Percentiles rank a stretch among this genome's conserved stretches.
Evolutionary conservation across 2,329 filamentous ascomycete species (phyloP).

Genomic region (Aureobasidium mangrovei): DNA sequence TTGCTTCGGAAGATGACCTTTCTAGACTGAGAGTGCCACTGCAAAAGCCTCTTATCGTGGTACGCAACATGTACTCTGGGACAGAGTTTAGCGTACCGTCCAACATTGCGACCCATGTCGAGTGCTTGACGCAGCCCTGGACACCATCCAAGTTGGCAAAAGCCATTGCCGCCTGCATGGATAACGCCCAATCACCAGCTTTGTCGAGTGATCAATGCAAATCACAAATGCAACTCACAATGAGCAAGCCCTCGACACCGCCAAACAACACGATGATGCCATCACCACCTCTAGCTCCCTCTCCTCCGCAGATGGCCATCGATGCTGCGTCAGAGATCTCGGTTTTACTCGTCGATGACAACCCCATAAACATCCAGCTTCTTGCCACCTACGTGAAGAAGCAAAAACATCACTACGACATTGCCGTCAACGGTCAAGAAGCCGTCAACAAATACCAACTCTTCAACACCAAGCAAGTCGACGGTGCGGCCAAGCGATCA

Average conservation of each 20-base stretch:
- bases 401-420: slow-evolving; percentile 28
- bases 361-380: slow-evolving; percentile 21
- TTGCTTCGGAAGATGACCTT: neutral
- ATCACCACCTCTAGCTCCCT: slow-evolving; percentile 25
- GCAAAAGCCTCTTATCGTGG: no score
- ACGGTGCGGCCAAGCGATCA: neutral
- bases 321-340: slow-evolving; percentile 15
- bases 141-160: neutral
- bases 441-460: slow-evolving; percentile 32
- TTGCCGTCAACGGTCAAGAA: slow-evolving; percentile 36
- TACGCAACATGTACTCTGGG: no score
- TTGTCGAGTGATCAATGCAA: no score
- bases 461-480: neutral
- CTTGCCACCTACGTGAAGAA: slow-evolving; percentile 28
- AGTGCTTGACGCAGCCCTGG: neutral
- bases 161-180: slow-evolving; percentile 15
- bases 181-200: no score
- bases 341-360: slow-evolving; percentile 25
- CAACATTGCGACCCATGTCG: neutral
- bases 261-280: slow-evolving; percentile 21
- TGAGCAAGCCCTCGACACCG: neutral
- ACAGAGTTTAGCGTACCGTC: neutral
- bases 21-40: neutral
- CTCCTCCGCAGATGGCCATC: slow-evolving; percentile 5
- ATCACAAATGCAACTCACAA: no score